Evolutionary conservation across 345 rosid genomes (phyloP).

Genomic region (Salix exigua): DNA sequence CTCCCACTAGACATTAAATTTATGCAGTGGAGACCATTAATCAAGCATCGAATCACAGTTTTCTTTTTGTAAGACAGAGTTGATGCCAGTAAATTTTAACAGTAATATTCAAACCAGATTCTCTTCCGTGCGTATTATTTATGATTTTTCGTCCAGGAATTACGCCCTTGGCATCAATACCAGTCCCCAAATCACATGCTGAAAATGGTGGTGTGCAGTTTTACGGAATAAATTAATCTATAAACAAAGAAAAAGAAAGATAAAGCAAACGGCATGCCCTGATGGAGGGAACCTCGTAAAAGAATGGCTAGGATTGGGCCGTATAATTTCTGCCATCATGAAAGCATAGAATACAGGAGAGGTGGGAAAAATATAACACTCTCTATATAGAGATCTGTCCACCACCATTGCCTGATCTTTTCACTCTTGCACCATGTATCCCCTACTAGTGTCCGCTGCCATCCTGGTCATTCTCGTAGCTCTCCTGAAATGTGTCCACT

Average conservation of each 20-base stretch:
- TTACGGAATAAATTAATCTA: neutral
- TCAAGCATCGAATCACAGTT: too few species aligned
- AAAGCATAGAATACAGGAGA: too few species aligned
- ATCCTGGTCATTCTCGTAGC: neutral
- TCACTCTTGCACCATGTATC: neutral
- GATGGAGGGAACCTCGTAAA: neutral
- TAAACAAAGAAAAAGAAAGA: neutral
- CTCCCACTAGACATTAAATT: too few species aligned
- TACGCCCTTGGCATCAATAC: neutral
- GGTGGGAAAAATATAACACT: neutral
- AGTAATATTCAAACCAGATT: neutral
- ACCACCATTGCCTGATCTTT: neutral
- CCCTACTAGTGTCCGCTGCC: neutral
- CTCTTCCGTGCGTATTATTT: neutral
- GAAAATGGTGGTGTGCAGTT: neutral
- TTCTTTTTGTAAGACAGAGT: too few species aligned
- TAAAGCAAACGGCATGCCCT: neutral
- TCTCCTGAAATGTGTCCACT: conserved; percentile 34
- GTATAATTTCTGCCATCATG: too few species aligned
- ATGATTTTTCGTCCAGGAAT: neutral
- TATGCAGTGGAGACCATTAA: too few species aligned
- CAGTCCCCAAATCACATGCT: neutral
- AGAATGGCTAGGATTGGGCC: neutral
- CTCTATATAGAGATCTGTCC: neutral
- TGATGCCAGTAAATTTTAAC: too few species aligned